Conservation (phyloP, 306 rosid genomes). For the Clitoria ternatea region DNA sequence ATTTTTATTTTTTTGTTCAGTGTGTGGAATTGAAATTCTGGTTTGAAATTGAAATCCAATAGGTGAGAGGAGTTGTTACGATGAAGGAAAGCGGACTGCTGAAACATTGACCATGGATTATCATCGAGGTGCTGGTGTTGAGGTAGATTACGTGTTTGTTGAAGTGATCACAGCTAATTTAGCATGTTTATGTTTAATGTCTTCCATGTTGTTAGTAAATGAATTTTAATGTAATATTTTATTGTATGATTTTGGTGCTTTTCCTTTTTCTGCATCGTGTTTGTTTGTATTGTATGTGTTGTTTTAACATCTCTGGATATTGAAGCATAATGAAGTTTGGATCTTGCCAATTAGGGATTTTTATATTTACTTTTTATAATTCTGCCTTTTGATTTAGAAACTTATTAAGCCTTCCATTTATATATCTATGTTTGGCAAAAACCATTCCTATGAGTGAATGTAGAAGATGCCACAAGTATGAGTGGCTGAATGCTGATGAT, state of each 20-base stretch:
- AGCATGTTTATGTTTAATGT: neutral
- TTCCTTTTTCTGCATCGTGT: neutral
- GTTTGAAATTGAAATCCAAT: too few relatives aligned
- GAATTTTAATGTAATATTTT: neutral
- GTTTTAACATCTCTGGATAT: neutral
- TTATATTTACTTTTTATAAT: too few relatives aligned
- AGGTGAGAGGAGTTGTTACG: conserved; percentile 98
- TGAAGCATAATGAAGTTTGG: neutral
- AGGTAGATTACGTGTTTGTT: conserved; percentile 44
- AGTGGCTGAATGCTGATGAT: neutral
- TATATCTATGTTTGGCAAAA: neutral
- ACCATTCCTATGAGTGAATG: neutral
- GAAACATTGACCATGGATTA: conserved; percentile 95
- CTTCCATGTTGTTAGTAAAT: neutral
- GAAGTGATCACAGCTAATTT: neutral
- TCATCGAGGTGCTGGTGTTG: conserved; percentile 95
- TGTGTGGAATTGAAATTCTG: neutral
- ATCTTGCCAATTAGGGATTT: neutral
- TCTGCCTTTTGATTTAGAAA: neutral
- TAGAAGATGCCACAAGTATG: neutral
- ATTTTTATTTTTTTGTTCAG: neutral
- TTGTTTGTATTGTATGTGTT: neutral
- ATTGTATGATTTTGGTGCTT: neutral
- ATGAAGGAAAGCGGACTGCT: conserved; percentile 97
- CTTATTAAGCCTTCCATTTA: neutral